Conservation (phyloP, 129 eudicot genomes). For the Tagetes patula region DNA sequence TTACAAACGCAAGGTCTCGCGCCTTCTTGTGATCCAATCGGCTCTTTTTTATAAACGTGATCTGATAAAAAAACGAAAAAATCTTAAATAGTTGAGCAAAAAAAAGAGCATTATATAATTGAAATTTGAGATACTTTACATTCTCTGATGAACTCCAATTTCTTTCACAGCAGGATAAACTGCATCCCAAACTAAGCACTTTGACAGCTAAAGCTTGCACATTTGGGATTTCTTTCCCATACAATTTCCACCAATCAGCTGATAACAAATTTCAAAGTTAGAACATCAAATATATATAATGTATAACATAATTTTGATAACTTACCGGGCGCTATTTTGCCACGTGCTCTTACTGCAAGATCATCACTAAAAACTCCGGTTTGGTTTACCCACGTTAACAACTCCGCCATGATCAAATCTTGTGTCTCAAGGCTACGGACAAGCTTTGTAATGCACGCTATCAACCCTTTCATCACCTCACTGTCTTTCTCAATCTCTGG, state of each 20-base stretch:
- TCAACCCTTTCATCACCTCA: constrained; percentile 3
- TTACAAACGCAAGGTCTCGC: neutral
- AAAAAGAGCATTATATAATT: neutral
- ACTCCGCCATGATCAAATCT: constrained; percentile 8
- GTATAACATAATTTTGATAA: neutral
- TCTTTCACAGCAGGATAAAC: constrained; percentile 4
- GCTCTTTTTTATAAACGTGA: neutral
- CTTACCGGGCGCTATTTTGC: constrained; percentile 12
- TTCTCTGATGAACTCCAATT: neutral
- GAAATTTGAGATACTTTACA: neutral
- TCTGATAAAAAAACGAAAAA: neutral
- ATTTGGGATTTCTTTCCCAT: constrained; percentile 21
- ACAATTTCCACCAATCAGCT: constrained; percentile 2
- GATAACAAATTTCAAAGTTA: neutral
- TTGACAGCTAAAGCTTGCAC: constrained; percentile 2
- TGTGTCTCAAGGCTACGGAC: neutral
- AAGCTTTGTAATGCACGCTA: neutral
- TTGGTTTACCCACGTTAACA: constrained; percentile 13
- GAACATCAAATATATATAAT: neutral
- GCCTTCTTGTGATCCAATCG: neutral
- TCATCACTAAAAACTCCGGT: neutral
- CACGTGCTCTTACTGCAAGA: constrained; percentile 1
- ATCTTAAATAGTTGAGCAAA: neutral
- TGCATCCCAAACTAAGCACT: constrained; percentile 9
- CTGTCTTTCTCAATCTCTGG: neutral